Conservation (phyloP, 1,284 basidiomycete species). For the Boletus mariae region DNA sequence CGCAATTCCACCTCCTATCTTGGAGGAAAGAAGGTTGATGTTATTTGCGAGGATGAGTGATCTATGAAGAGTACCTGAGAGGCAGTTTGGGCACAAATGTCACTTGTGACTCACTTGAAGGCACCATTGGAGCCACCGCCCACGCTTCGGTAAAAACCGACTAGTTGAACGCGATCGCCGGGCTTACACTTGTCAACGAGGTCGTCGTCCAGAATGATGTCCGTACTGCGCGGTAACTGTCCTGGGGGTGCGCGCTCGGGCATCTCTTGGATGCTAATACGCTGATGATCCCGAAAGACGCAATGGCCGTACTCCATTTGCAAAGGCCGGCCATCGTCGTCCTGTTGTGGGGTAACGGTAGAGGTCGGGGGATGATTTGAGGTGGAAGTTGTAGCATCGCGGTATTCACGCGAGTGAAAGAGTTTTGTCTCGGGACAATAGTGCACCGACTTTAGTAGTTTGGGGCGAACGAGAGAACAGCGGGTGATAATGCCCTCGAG, state of each 20-base stretch:
- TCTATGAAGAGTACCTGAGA: constrained; percentile 40
- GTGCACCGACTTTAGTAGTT: constrained; percentile 96
- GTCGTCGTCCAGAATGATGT: constrained; percentile 96
- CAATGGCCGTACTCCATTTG: constrained; percentile 94
- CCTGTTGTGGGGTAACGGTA: constrained; percentile 87
- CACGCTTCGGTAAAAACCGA: constrained; percentile 92
- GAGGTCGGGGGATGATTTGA: constrained; percentile 86
- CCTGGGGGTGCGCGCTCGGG: constrained; percentile 97
- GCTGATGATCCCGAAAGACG: constrained; percentile 94
- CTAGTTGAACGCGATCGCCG: constrained; percentile 95
- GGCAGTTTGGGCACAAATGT: constrained; percentile 2
- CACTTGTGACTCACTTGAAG: constrained; percentile 74
- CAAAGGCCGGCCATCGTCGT: constrained; percentile 84
- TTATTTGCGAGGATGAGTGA: constrained; percentile 96
- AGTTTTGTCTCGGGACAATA: constrained; percentile 85
- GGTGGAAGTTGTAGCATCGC: constrained; percentile 86
- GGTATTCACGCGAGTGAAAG: constrained; percentile 90
- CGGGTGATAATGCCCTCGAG: constrained; percentile 98
- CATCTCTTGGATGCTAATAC: constrained; percentile 99
- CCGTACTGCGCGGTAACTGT: constrained; percentile 92
- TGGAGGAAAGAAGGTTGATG: constrained; percentile 93
- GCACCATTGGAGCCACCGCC: constrained; percentile 86
- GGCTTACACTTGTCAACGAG: constrained; percentile 97
- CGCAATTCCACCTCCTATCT: constrained; percentile 93
- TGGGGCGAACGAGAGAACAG: constrained; percentile 97